Evolutionary conservation across 768 basidiomycete genomes (phyloP), one percentile per base, ranked within the genome.

Genomic region (Serendipita indica): DNA sequence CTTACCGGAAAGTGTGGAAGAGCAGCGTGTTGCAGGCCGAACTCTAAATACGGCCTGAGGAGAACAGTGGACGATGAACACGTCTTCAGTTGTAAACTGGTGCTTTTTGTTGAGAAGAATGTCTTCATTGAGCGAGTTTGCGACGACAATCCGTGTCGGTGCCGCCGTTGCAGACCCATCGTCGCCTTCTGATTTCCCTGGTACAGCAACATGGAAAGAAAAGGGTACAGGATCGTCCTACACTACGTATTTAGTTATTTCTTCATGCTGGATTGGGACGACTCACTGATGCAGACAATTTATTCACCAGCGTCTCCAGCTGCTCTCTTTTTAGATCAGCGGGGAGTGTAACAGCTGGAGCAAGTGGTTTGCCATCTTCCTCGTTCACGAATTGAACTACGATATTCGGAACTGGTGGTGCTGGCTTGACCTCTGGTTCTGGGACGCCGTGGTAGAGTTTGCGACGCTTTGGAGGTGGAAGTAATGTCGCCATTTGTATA

Each of bases 31-130:
- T 10, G 96, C 91, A 22, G 90, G 89, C 63, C 93, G 77, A 27
- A 99, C 93, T 60, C 83, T 81, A 72, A 96, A 99, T 3, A 98
- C 86, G 43, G 92, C 89, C 69, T 99, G 93, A 6, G 94, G 94
- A 27, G 93, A 83, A 69, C 94, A 98, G 64, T 84, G 80, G 25
- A 98, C 78, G 56, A 87, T 76, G 59, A 98, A 81, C 7, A 92
- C 77, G 66, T 89, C 91, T 77, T 99, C 94, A 6, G 80, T 75
- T 0, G 87, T 84, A 63, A 89, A 87, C 0, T 78, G 74, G 58
- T 67, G 66, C 33, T 59, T 63, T 0, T 83, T 76, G 65, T 84
- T 86, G 4, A 75, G 72, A 6, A 98, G 74, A 6, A 96, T 78
- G 65, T 97, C 91, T 2, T 77, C 72, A 64, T 89, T 79, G 28